Percentiles rank a stretch among this genome's conserved stretches.
phyloP scores from a whole-genome alignment of 345 rosid species.

The Gossypium herbaceum region DNA sequence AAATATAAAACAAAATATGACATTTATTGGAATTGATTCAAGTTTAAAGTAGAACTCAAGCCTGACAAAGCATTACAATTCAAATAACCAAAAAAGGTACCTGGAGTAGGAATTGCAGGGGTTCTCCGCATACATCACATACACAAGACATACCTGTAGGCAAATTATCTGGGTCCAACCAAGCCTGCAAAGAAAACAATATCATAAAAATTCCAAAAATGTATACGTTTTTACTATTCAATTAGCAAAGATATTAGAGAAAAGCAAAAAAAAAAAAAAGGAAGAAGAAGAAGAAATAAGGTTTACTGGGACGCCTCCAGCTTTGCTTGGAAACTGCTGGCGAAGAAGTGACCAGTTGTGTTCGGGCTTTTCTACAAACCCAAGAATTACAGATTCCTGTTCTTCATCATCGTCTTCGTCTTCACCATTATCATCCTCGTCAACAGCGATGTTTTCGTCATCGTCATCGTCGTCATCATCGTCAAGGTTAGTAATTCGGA shows the following conservation, averaged over 20 bases:
- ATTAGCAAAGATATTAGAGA: not conserved
- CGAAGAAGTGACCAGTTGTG: slow-evolving; percentile 59
- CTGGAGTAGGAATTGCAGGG: slow-evolving; percentile 85
- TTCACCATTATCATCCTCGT: slow-evolving; percentile 28
- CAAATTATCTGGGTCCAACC: slow-evolving; percentile 82
- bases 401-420: slow-evolving; percentile 60
- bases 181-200: slow-evolving; percentile 47
- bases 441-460: slow-evolving; percentile 22
- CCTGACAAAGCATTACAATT: not conserved
- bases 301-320: slow-evolving; percentile 79
- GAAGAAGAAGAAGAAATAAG: not conserved
- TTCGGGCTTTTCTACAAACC: slow-evolving; percentile 66
- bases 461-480: slow-evolving; percentile 29
- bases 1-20: not conserved
- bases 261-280: no score
- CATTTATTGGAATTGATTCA: not conserved
- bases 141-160: slow-evolving; percentile 58
- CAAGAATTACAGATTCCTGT: slow-evolving; percentile 52
- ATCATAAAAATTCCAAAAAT: slow-evolving; percentile 8
- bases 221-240: not conserved
- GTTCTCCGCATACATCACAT: slow-evolving; percentile 79
- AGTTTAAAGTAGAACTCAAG: not conserved
- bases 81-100: slow-evolving; percentile 24
- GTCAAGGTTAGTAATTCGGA: slow-evolving; percentile 50
- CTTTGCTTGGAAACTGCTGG: slow-evolving; percentile 79